These are phyloP conservation scores for Botrytis fragariae DNA, from an alignment of 2,329 filamentous ascomycete genomes.

Conservation along the genomic window DNA sequence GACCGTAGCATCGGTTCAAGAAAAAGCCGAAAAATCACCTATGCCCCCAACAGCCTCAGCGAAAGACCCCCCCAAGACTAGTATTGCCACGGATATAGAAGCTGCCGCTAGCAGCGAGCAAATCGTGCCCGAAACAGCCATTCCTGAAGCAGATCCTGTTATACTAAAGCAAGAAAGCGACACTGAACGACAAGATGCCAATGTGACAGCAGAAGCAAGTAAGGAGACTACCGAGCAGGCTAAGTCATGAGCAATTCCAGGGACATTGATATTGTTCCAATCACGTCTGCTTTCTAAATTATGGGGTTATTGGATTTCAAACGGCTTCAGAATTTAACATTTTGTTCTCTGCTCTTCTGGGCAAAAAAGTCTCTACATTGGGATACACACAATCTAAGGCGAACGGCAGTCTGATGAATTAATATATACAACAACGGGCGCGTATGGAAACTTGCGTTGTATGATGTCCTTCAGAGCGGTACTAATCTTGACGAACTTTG, in stretches of 20 bases:
- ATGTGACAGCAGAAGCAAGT: conserved; percentile 32
- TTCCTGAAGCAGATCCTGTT: conserved; percentile 36
- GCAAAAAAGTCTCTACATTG: background rate
- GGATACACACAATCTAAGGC: background rate
- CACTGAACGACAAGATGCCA: conserved; percentile 32
- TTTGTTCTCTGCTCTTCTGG: background rate
- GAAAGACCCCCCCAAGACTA: conserved; percentile 15
- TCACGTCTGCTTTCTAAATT: background rate
- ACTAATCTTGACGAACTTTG: background rate
- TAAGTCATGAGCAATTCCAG: conserved; percentile 14
- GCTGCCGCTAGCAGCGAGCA: conserved; percentile 17
- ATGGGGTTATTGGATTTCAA: conserved; percentile 10
- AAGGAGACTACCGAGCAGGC: conserved; percentile 21
- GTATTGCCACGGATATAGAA: background rate
- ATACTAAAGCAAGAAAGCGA: conserved; percentile 38
- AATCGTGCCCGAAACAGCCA: conserved; percentile 35
- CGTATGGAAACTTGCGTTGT: background rate
- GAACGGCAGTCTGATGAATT: background rate
- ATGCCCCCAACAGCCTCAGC: conserved; percentile 15
- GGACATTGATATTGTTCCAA: background rate
- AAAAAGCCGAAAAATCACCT: conserved; percentile 14
- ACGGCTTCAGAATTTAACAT: background rate
- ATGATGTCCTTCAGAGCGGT: background rate
- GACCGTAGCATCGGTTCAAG: conserved; percentile 8
- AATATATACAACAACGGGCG: background rate